Conservation (phyloP, 306 rosid genomes). For the Ochetophila trinervis region DNA sequence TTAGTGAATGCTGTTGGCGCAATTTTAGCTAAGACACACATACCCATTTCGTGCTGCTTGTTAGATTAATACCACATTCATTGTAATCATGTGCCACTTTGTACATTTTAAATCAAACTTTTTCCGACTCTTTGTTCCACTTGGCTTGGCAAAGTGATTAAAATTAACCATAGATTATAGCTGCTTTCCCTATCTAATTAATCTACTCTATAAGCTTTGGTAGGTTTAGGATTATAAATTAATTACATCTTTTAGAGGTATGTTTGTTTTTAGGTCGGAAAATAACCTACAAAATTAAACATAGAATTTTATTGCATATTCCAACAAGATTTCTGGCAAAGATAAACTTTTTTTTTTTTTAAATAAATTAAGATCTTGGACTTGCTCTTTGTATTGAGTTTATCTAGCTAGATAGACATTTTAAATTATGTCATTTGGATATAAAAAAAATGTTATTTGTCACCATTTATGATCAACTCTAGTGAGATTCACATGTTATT, state of each 20-base stretch:
- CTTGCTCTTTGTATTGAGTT: too few species aligned
- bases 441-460: too few species aligned
- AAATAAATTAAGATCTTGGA: too few species aligned
- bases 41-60: constrained; percentile 32
- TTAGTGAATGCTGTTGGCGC: constrained; percentile 56
- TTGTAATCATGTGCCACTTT: constrained; percentile 41
- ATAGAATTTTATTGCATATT: too few species aligned
- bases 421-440: too few species aligned
- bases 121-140: constrained; percentile 5
- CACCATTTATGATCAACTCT: too few species aligned
- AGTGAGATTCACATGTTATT: too few species aligned
- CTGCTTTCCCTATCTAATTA: neutral
- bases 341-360: too few species aligned
- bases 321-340: too few species aligned
- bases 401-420: too few species aligned
- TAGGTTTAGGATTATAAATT: constrained; percentile 3
- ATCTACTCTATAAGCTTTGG: neutral
- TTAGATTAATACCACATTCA: constrained; percentile 41
- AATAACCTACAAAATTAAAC: too few species aligned
- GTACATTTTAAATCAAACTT: constrained; percentile 5
- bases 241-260: neutral
- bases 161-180: too few species aligned
- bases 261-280: constrained; percentile 21
- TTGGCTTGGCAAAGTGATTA: neutral
- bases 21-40: constrained; percentile 46